Evolutionary conservation across 2,329 filamentous ascomycete species (phyloP).

Genomic region (Cercospora zeae-maydis): DNA sequence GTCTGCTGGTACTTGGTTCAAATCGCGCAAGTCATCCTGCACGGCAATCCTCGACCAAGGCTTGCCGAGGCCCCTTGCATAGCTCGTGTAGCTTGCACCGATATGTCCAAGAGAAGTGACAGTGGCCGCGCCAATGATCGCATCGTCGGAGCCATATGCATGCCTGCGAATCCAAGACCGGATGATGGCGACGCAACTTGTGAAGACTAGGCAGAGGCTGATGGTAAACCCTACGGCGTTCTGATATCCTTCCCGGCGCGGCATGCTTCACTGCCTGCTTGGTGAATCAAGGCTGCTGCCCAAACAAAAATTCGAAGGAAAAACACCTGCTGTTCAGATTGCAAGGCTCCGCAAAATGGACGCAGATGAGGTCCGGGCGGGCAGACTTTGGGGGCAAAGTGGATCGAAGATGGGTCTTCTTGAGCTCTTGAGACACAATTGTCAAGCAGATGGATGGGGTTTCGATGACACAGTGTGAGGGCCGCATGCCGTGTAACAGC

Average conservation of each 20-base stretch:
- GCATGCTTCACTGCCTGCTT: conserved; percentile 20
- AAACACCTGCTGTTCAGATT: background rate
- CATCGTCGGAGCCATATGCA: conserved; percentile 32
- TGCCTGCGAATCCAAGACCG: conserved; percentile 32
- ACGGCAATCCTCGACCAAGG: conserved; percentile 24
- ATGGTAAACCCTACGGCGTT: conserved; percentile 31
- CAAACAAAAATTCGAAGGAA: background rate
- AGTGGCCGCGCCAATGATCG: conserved; percentile 31
- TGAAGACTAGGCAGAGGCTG: conserved; percentile 35
- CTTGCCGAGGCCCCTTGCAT: conserved; percentile 30
- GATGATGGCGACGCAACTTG: conserved; percentile 30
- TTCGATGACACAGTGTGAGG: background rate
- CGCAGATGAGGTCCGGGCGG: background rate
- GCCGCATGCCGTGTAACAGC: background rate
- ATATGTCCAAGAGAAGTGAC: conserved; percentile 31
- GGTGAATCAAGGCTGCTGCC: background rate
- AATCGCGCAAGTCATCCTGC: conserved; percentile 18
- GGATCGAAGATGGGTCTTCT: background rate
- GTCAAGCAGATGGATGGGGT: background rate
- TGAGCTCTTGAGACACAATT: background rate
- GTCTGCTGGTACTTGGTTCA: conserved; percentile 27
- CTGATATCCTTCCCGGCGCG: conserved; percentile 27
- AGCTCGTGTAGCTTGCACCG: conserved; percentile 30
- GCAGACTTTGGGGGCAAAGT: background rate
- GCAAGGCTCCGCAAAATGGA: background rate